A percentile compares a stretch with the other conserved stretches of the same genome.
Evolutionary conservation across 2,329 filamentous ascomycete genomes (phyloP).

Genomic region (Exophiala xenobiotica): DNA sequence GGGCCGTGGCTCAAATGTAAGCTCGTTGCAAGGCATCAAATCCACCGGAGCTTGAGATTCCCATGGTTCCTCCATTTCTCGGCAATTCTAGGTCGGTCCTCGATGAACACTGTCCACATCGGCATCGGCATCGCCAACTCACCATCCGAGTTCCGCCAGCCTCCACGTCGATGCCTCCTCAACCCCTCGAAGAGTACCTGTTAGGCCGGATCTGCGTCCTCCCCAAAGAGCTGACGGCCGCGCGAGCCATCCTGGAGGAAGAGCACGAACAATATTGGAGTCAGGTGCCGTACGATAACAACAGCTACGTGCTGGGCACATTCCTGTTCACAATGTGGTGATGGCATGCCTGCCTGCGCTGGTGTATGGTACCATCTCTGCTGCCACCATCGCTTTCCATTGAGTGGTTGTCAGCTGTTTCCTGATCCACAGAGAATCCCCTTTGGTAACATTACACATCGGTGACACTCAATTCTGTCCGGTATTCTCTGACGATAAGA

Average conservation of each 20-base stretch:
- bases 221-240: constrained; percentile 27
- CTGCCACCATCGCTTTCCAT: constrained; percentile 27
- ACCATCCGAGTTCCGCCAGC: neutral
- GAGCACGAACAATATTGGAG: constrained; percentile 18
- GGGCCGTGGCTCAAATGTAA: too few species aligned
- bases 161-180: neutral
- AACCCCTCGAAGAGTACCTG: constrained; percentile 10
- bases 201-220: constrained; percentile 18
- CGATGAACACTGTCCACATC: neutral
- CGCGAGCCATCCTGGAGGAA: constrained; percentile 31
- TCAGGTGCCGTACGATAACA: neutral
- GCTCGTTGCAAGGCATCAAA: neutral
- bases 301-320: constrained; percentile 24
- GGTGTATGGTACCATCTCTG: constrained; percentile 30
- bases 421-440: too few species aligned
- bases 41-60: too few species aligned
- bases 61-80: too few species aligned
- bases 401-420: too few species aligned
- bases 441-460: too few species aligned
- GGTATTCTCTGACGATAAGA: too few species aligned
- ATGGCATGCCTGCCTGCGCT: constrained; percentile 30
- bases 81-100: too few species aligned
- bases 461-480: too few species aligned
- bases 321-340: constrained; percentile 24
- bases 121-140: neutral